Percentiles rank a stretch among this genome's conserved stretches.
Conservation (phyloP, 2,329 filamentous ascomycete genomes). For the Pseudogymnoascus verrucosus region DNA sequence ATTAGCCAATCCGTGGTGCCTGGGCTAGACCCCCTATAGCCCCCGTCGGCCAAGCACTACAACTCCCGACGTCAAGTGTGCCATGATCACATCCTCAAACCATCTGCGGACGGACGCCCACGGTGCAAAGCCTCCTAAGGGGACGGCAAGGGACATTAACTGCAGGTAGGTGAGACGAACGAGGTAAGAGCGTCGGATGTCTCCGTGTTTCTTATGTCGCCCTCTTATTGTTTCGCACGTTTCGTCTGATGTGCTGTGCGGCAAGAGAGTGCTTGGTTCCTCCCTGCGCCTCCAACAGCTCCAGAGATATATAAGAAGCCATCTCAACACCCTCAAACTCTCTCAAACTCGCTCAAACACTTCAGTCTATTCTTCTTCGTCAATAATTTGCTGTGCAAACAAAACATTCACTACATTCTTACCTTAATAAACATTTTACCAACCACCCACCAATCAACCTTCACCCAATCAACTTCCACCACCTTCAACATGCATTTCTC, state of each 20-base stretch:
- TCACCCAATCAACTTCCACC: background rate
- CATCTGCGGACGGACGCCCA: background rate
- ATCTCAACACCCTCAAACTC: background rate
- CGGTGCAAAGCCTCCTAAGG: background rate
- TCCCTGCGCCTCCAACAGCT: background rate
- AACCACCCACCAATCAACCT: background rate
- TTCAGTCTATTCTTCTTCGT: background rate
- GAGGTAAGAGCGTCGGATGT: background rate
- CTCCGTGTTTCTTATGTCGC: background rate
- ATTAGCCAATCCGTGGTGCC: background rate
- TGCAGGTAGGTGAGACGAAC: background rate
- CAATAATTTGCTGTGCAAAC: conserved; percentile 3
- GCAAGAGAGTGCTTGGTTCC: background rate
- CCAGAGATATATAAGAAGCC: background rate
- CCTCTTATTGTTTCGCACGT: background rate
- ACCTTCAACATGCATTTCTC: background rate
- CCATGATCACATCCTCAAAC: background rate
- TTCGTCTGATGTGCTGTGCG: background rate
- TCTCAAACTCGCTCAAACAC: no score
- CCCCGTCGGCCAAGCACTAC: background rate
- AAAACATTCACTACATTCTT: background rate
- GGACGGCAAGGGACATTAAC: background rate
- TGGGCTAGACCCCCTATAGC: background rate
- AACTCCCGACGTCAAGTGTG: background rate
- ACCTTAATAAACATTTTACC: background rate